Percentiles rank a stretch among this genome's conserved stretches.
Evolutionary conservation across 306 rosid genomes (phyloP).

Genomic region (Erythrophleum fordii): DNA sequence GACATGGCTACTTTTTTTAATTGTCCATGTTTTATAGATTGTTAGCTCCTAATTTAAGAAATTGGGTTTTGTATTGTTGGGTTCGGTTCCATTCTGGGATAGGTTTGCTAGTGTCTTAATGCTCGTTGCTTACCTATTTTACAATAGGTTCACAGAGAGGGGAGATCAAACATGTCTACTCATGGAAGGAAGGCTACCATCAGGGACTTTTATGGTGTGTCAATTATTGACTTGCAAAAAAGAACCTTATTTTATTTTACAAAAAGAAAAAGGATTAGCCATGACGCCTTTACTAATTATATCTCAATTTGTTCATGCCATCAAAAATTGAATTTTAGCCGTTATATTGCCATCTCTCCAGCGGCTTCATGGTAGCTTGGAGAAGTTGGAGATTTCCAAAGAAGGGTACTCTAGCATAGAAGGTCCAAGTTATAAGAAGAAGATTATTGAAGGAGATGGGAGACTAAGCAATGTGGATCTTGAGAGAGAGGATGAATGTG

Average conservation of each 20-base stretch:
- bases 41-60: slow-evolving; percentile 5
- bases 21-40: background rate
- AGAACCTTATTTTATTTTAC: background rate
- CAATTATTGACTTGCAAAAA: slow-evolving; percentile 28
- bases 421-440: slow-evolving; percentile 47
- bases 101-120: background rate
- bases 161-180: slow-evolving; percentile 65
- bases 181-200: slow-evolving; percentile 94
- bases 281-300: slow-evolving; percentile 29
- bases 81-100: background rate
- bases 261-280: background rate
- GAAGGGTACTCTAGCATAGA: slow-evolving; percentile 52
- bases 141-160: slow-evolving; percentile 76
- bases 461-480: slow-evolving; percentile 56
- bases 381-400: slow-evolving; percentile 54
- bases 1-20: background rate
- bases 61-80: slow-evolving; percentile 19
- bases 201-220: slow-evolving; percentile 84
- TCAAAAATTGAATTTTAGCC: slow-evolving; percentile 56
- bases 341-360: slow-evolving; percentile 93
- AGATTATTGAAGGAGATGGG: slow-evolving; percentile 56
- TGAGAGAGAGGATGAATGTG: slow-evolving; percentile 96
- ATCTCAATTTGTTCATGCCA: slow-evolving; percentile 38
- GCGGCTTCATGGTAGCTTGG: slow-evolving; percentile 79
- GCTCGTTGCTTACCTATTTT: slow-evolving; percentile 20